Percentiles rank a stretch among this genome's conserved stretches.
phyloP scores from a whole-genome alignment of 2,329 filamentous ascomycete species.

The Aspergillus phoenicis region DNA sequence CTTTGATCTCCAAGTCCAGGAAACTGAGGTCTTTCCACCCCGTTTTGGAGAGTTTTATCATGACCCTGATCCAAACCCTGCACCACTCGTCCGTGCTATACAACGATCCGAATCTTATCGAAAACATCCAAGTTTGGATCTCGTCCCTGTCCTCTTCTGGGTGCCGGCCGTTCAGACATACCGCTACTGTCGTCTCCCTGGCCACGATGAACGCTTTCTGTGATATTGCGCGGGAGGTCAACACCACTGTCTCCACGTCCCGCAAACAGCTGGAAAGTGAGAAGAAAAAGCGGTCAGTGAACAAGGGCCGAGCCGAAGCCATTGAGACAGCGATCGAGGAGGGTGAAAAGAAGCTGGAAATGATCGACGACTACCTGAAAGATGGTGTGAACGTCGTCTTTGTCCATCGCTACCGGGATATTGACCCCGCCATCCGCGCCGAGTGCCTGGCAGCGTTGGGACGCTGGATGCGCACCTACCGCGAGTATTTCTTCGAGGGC shows the following conservation, averaged over 20 bases:
- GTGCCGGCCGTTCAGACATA: slow-evolving; percentile 89
- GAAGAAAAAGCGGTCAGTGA: slow-evolving; percentile 69
- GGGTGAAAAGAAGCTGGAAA: slow-evolving; percentile 68
- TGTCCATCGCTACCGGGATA: slow-evolving; percentile 91
- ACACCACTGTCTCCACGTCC: slow-evolving; percentile 71
- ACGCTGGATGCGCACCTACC: slow-evolving; percentile 82
- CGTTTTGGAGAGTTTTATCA: slow-evolving; percentile 76
- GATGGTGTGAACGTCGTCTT: slow-evolving; percentile 93
- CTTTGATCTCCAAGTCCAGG: slow-evolving; percentile 80
- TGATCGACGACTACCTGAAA: slow-evolving; percentile 71
- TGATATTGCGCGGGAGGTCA: slow-evolving; percentile 69
- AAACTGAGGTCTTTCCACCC: slow-evolving; percentile 76
- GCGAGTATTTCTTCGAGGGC: slow-evolving; percentile 86
- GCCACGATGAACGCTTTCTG: slow-evolving; percentile 79
- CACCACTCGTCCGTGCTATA: slow-evolving; percentile 83
- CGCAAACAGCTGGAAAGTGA: slow-evolving; percentile 79
- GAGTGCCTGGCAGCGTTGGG: slow-evolving; percentile 88
- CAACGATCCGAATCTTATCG: slow-evolving; percentile 72
- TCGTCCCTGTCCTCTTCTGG: slow-evolving; percentile 86
- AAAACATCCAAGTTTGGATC: slow-evolving; percentile 89
- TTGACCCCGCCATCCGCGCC: slow-evolving; percentile 83
- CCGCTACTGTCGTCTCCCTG: slow-evolving; percentile 81
- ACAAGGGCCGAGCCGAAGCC: slow-evolving; percentile 74
- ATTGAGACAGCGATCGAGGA: slow-evolving; percentile 73
- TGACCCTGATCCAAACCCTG: slow-evolving; percentile 72